Base-by-base conservation (phyloP, 148 eudicot genomes). In the Amaranthus hypochondriacus region DNA sequence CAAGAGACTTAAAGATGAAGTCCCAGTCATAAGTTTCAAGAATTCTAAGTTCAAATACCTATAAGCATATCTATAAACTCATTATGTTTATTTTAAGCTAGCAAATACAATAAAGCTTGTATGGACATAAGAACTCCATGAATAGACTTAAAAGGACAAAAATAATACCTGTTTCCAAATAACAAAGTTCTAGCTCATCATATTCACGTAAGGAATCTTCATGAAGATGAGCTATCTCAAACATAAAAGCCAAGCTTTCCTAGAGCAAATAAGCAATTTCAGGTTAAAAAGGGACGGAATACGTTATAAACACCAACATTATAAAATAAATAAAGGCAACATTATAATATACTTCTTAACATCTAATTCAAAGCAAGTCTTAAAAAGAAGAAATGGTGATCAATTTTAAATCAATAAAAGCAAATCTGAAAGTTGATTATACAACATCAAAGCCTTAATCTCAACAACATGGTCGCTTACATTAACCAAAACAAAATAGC, bases 191-290 rank as follows among this genome's bases (percentile, higher is more conserved):
- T 46, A 95, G 87, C 80, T 95, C 98, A 81, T 88, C 96, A 84
- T 87, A 95, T 86, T 95, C 99, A 54, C 97, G 96, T 66, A 95
- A 83, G 68, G 97, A 85, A 83, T 95, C 99, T 86, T 92, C 99
- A 82, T 95, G 87, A 49, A 95, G 97, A 90, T 92, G 87, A 84
- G 96, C 91, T 86, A 95, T 84, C 74, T 90, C 99, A 83, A 95
- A 95, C 99, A 92, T 92, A 77, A 90, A 92, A 69, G 99, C 99
- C 89, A 95, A 81, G 83, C 97, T 95, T 87, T 95, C 99, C 98
- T 94, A 80, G 59, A 68, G 71, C 13, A 43, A 77, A 78, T 53
- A 74, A 53, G 69, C 64, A 55, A 13, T 56, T 39, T 66, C 51
- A 73, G 77, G 61, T 62, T 48, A 62, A 65, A 56, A 60, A 54